Evolutionary conservation across 768 basidiomycete species (phyloP).

Genomic region (Auricularia cornea): DNA sequence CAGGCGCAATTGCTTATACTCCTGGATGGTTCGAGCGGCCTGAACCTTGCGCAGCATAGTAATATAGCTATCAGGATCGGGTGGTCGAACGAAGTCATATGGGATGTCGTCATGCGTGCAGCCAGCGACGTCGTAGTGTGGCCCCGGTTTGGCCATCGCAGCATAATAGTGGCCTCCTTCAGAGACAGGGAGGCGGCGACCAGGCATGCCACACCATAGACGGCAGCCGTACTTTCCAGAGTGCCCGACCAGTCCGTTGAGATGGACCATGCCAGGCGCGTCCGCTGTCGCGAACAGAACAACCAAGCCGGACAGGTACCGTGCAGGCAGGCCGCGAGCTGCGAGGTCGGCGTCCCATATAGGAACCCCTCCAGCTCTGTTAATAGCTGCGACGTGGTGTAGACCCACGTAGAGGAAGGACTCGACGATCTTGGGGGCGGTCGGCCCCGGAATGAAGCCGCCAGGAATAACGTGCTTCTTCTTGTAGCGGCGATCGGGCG

Average conservation of each 20-base stretch:
- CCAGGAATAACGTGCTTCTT: slow-evolving; percentile 25
- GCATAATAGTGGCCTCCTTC: slow-evolving; percentile 26
- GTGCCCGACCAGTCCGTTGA: background rate
- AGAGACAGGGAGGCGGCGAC: slow-evolving; percentile 21
- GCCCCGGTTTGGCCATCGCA: slow-evolving; percentile 19
- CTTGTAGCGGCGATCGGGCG: slow-evolving; percentile 22
- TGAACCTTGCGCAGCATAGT: background rate
- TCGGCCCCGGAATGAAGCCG: slow-evolving; percentile 22
- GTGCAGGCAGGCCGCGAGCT: no score
- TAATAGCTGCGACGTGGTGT: slow-evolving; percentile 24
- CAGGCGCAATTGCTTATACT: background rate
- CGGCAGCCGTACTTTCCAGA: slow-evolving; percentile 28
- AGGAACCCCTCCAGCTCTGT: slow-evolving; percentile 20
- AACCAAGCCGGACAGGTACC: background rate
- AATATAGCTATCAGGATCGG: background rate
- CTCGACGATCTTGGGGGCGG: slow-evolving; percentile 25
- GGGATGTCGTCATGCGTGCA: slow-evolving; percentile 17
- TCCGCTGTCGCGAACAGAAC: slow-evolving; percentile 1
- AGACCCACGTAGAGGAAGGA: slow-evolving; percentile 28
- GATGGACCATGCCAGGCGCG: background rate
- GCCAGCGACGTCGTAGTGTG: slow-evolving; percentile 15
- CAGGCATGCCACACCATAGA: slow-evolving; percentile 20
- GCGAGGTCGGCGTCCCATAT: slow-evolving; percentile 26
- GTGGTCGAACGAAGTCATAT: background rate
- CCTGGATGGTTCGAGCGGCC: background rate